Percentiles rank a stretch among this genome's conserved stretches.
These are phyloP conservation scores for Chenopodium berlandieri DNA, from an alignment of 148 eudicot species.

Conservation along the genomic window DNA sequence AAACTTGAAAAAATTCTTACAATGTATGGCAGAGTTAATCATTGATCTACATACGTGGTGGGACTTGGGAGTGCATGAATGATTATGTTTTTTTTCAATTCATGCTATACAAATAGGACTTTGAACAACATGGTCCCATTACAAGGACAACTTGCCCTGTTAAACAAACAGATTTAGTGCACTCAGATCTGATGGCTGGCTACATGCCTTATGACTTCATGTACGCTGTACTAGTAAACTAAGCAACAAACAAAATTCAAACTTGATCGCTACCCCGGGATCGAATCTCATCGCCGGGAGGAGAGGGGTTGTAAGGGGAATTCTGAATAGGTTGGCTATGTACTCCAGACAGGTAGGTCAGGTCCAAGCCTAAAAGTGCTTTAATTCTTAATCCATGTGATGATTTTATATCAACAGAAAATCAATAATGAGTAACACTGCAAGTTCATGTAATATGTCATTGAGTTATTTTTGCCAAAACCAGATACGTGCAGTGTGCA, in stretches of 20 bases:
- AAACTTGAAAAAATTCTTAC: neutral
- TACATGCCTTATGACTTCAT: neutral
- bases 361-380: too few species aligned
- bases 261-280: too few species aligned
- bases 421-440: neutral
- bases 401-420: neutral
- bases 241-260: too few species aligned
- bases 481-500: too few species aligned
- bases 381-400: too few species aligned
- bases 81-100: constrained; percentile 2
- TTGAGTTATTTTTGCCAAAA: neutral
- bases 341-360: too few species aligned
- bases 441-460: neutral
- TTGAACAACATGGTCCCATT: neutral
- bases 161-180: constrained; percentile 2
- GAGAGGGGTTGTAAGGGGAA: too few species aligned
- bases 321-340: too few species aligned
- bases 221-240: too few species aligned
- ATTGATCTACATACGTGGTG: too few species aligned
- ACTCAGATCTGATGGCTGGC: neutral
- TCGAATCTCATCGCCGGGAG: too few species aligned
- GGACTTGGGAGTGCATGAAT: constrained; percentile 1
- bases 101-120: neutral
- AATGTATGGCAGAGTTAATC: constrained; percentile 3
- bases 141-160: neutral